Conservation (phyloP, 257 asterid genomes). For the Nicotiana tabacum region DNA sequence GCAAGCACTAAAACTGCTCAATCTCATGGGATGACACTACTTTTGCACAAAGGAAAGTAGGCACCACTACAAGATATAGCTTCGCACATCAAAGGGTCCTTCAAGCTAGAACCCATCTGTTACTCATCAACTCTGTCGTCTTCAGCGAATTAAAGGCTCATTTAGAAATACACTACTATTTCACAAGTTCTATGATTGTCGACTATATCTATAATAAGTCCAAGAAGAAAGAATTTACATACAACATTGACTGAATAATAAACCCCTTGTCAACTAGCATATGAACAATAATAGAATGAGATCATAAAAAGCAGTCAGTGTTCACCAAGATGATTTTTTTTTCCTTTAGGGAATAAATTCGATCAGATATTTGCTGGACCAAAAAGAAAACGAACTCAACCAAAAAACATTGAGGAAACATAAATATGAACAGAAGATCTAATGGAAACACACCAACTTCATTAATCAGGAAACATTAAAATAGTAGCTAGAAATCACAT, state of each 20-base stretch:
- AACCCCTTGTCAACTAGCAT: background rate
- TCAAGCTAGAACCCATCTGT: background rate
- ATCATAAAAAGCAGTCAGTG: background rate
- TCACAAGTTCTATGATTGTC: background rate
- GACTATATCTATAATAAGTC: background rate
- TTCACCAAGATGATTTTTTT: background rate
- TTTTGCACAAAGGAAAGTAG: background rate
- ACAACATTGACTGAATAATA: background rate
- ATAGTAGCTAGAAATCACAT: background rate
- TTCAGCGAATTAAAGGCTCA: background rate
- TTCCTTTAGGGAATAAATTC: background rate
- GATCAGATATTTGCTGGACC: background rate
- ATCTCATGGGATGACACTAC: background rate
- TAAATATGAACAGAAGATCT: background rate
- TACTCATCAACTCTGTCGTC: background rate
- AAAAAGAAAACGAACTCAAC: background rate
- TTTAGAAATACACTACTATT: background rate
- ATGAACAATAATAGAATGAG: background rate
- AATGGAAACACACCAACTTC: background rate
- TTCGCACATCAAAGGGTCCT: background rate
- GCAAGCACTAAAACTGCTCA: background rate
- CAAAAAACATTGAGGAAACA: background rate
- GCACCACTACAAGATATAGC: background rate
- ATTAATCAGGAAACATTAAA: background rate
- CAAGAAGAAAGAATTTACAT: background rate